These are phyloP conservation scores for Aspergillus biplanus DNA, from an alignment of 495 filamentous ascomycete genomes.

Conservation along the genomic window DNA sequence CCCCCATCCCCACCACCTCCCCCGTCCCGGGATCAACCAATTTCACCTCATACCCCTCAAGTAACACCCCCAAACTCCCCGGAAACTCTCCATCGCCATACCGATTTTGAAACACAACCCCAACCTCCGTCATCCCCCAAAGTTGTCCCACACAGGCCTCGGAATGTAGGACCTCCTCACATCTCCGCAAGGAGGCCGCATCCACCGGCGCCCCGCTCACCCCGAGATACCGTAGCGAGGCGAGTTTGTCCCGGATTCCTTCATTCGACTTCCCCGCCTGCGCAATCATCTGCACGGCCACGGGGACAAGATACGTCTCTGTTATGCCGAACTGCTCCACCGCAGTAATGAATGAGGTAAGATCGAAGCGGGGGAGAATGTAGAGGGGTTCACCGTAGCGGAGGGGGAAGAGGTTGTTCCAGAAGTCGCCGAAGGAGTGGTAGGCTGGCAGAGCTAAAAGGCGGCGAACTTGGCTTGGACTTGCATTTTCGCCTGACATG, in stretches of 20 bases:
- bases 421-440: conserved; percentile 58
- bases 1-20: conserved; percentile 30
- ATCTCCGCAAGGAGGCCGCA: neutral
- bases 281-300: conserved; percentile 55
- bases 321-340: conserved; percentile 59
- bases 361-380: conserved; percentile 61
- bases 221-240: conserved; percentile 42
- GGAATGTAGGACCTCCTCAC: conserved; percentile 3
- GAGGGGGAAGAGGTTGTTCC: conserved; percentile 53
- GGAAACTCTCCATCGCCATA: conserved; percentile 26
- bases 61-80: conserved; percentile 63
- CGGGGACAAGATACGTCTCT: conserved; percentile 60
- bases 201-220: conserved; percentile 15
- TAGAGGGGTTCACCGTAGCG: conserved; percentile 56
- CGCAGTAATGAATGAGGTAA: conserved; percentile 52
- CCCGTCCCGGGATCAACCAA: conserved; percentile 18
- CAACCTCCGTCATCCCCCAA: conserved; percentile 45
- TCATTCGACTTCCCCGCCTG: conserved; percentile 34
- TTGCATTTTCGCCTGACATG: too few relatives aligned
- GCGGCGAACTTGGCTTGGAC: conserved; percentile 34
- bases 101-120: conserved; percentile 43
- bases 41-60: conserved; percentile 65
- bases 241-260: conserved; percentile 41
- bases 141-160: conserved; percentile 3
- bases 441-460: conserved; percentile 63